phyloP scores from a whole-genome alignment of 148 eudicot genomes.

The Fallopia convolvulus region DNA sequence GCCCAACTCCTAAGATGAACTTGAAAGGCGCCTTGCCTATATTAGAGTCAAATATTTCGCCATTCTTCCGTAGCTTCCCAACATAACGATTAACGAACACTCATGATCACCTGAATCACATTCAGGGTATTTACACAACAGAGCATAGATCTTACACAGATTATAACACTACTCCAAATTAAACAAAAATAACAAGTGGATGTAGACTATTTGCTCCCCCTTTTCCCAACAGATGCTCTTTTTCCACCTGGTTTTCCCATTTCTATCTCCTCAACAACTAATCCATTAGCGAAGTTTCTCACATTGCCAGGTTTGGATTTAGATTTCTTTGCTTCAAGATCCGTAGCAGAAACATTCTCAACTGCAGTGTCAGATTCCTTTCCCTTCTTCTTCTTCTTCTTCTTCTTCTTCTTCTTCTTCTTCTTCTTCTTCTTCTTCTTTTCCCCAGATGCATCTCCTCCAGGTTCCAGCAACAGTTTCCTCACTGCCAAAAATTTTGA shows the following conservation, averaged over 20 bases:
- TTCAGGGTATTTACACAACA: conserved; percentile 2
- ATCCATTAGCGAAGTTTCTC: conserved; percentile 60
- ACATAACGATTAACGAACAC: conserved; percentile 64
- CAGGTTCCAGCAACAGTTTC: conserved; percentile 14
- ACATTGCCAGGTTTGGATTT: conserved; percentile 47
- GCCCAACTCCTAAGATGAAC: conserved; percentile 85
- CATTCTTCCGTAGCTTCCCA: conserved; percentile 80
- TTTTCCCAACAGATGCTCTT: conserved; percentile 66
- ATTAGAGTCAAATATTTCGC: conserved; percentile 72
- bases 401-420: conserved; percentile 60
- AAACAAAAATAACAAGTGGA: not conserved
- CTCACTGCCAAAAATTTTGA: conserved; percentile 5
- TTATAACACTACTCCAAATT: not conserved
- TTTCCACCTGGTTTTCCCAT: conserved; percentile 67
- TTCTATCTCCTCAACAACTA: conserved; percentile 56
- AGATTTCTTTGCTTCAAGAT: conserved; percentile 25
- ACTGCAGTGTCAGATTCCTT: conserved; percentile 24
- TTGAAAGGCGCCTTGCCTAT: conserved; percentile 63
- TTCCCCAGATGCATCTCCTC: conserved; percentile 25
- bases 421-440: too few species aligned
- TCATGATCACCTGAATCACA: conserved; percentile 52
- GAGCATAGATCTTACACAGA: not conserved
- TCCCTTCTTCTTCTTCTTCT: conserved; percentile 42
- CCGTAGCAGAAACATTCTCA: conserved; percentile 22
- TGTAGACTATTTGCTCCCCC: conserved; percentile 23